Percentiles rank a stretch among this genome's conserved stretches.
Evolutionary conservation across 129 eudicot species (phyloP).

Genomic region (Helichrysum umbraculigerum): DNA sequence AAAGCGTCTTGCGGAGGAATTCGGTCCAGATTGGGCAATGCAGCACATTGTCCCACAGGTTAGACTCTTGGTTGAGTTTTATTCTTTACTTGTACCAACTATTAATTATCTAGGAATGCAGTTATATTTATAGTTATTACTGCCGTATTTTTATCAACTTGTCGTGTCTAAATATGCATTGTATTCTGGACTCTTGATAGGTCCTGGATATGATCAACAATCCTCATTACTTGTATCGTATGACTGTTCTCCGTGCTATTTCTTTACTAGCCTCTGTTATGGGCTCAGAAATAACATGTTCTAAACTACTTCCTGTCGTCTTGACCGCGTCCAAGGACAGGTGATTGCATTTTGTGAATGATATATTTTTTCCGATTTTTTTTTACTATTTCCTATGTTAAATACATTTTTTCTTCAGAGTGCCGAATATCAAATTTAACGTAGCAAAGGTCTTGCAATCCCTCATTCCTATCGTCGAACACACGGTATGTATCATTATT

Average conservation of each 20-base stretch:
- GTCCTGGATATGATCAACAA: slow-evolving; percentile 87
- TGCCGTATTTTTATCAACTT: not conserved
- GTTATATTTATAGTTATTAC: not conserved
- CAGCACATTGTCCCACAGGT: slow-evolving; percentile 99
- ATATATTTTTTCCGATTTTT: not conserved
- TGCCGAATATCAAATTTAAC: slow-evolving; percentile 89
- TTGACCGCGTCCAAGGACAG: slow-evolving; percentile 82
- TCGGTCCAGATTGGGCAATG: slow-evolving; percentile 99
- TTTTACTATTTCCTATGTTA: not conserved
- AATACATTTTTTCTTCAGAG: slow-evolving; percentile 45
- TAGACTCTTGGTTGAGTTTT: slow-evolving; percentile 10
- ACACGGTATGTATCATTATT: slow-evolving; percentile 53
- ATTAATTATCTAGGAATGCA: not conserved
- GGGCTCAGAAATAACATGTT: slow-evolving; percentile 96
- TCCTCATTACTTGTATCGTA: slow-evolving; percentile 93
- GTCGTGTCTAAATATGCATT: slow-evolving; percentile 5
- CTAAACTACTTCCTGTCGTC: slow-evolving; percentile 84
- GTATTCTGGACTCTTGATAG: slow-evolving; percentile 36
- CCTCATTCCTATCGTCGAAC: slow-evolving; percentile 80
- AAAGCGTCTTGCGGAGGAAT: slow-evolving; percentile 98
- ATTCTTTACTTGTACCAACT: not conserved
- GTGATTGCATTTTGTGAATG: slow-evolving; percentile 35
- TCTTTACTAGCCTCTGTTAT: slow-evolving; percentile 91
- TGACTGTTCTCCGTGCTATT: slow-evolving; percentile 84
- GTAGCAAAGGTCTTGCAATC: slow-evolving; percentile 97